Conservation (phyloP, 768 basidiomycete genomes). For the Leccinum variicolor region DNA sequence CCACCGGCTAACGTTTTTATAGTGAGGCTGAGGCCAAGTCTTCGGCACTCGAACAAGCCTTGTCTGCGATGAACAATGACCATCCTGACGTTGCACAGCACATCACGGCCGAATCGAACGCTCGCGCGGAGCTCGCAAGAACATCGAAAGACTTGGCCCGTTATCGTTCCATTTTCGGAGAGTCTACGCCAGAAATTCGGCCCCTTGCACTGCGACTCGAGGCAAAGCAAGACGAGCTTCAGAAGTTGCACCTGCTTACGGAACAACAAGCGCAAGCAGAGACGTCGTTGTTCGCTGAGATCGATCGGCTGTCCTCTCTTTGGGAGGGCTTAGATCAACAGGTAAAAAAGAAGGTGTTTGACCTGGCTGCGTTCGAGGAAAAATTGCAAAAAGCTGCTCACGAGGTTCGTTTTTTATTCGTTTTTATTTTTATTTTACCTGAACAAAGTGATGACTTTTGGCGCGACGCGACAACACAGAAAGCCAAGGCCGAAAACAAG, state of each 20-base stretch:
- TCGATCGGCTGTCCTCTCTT: slow-evolving; percentile 80
- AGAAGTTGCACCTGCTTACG: slow-evolving; percentile 57
- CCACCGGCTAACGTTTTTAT: slow-evolving; percentile 14
- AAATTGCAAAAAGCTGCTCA: slow-evolving; percentile 57
- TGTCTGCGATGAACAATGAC: slow-evolving; percentile 42
- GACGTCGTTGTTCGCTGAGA: slow-evolving; percentile 73
- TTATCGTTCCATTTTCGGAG: slow-evolving; percentile 66
- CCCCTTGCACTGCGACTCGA: slow-evolving; percentile 53
- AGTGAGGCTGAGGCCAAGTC: slow-evolving; percentile 55
- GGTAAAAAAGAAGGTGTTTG: slow-evolving; percentile 80
- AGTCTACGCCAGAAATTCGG: slow-evolving; percentile 47
- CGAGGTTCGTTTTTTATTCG: slow-evolving; percentile 54
- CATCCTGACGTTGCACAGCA: slow-evolving; percentile 53
- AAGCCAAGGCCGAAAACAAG: slow-evolving; percentile 95
- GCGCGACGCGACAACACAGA: slow-evolving; percentile 42
- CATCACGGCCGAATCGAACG: slow-evolving; percentile 48
- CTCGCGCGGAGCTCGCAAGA: slow-evolving; percentile 45
- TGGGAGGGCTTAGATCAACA: slow-evolving; percentile 85
- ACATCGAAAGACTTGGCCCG: slow-evolving; percentile 48
- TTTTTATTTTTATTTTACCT: background rate
- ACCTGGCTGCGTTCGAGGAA: slow-evolving; percentile 73
- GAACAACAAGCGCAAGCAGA: slow-evolving; percentile 67
- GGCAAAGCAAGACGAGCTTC: slow-evolving; percentile 66
- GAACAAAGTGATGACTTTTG: background rate
- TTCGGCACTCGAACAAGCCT: slow-evolving; percentile 49